Conservation (phyloP, 108 stramenopile species). For the Fistulifera solaris region DNA sequence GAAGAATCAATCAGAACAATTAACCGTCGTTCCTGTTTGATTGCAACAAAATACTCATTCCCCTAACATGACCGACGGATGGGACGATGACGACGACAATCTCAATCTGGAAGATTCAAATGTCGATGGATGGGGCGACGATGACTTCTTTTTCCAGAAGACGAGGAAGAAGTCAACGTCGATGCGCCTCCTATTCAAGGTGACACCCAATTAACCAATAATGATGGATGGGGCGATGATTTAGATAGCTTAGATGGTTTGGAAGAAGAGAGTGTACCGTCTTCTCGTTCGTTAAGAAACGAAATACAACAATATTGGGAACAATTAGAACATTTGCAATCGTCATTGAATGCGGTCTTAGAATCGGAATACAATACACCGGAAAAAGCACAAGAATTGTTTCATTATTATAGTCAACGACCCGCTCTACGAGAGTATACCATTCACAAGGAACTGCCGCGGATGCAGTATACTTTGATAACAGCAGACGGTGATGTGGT, state of each 20-base stretch:
- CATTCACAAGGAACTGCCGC: conserved; percentile 53
- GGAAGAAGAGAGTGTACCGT: conserved; percentile 5
- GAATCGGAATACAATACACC: conserved; percentile 70
- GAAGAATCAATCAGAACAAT: no score
- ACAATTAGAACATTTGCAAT: conserved; percentile 16
- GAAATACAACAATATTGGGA: conserved; percentile 3
- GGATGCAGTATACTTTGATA: conserved; percentile 79
- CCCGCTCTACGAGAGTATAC: conserved; percentile 69
- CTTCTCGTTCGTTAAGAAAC: background rate
- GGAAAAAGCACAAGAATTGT: conserved; percentile 53
- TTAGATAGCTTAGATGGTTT: background rate
- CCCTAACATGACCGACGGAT: conserved; percentile 5
- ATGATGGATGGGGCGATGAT: background rate
- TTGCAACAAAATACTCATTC: no score
- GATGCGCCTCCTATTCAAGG: background rate
- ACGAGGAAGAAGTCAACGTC: background rate
- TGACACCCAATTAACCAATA: background rate
- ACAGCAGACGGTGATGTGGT: conserved; percentile 32
- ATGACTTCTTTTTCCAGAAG: conserved; percentile 1
- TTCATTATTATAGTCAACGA: conserved; percentile 58
- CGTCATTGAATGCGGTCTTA: conserved; percentile 48
- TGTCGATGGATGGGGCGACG: background rate
- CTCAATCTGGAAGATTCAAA: background rate
- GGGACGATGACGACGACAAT: conserved; percentile 8
- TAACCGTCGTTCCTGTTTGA: no score